These are phyloP conservation scores for Cryphonectria naterciae DNA, from an alignment of 2,329 filamentous ascomycete species.

Conservation along the genomic window DNA sequence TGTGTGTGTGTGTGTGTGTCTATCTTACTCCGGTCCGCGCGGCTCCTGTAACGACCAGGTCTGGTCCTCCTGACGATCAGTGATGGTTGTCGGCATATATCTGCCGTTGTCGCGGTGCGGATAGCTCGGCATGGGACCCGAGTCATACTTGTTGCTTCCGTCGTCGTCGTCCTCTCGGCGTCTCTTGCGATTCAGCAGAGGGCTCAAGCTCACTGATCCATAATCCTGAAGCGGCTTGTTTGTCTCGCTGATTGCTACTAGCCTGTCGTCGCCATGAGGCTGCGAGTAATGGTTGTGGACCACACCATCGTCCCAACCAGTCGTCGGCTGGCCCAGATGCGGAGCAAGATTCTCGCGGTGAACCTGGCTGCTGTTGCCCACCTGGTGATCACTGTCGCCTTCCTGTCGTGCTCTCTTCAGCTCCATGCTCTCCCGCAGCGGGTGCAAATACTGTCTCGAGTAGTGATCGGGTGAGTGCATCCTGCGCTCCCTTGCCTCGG, in stretches of 20 bases:
- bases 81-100: conserved; percentile 15
- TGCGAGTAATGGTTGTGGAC: conserved; percentile 23
- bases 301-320: conserved; percentile 18
- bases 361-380: not conserved
- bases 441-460: conserved; percentile 17
- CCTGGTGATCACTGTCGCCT: conserved; percentile 5
- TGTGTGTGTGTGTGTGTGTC: not conserved
- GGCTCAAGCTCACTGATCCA: conserved; percentile 18
- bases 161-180: conserved; percentile 26
- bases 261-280: conserved; percentile 11
- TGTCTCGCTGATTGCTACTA: conserved; percentile 9
- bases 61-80: conserved; percentile 16
- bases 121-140: conserved; percentile 23
- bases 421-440: conserved; percentile 6
- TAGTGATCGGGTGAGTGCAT: conserved; percentile 21
- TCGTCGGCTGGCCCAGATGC: conserved; percentile 22
- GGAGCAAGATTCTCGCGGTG: conserved; percentile 12
- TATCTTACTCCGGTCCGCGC: not conserved
- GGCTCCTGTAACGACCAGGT: conserved; percentile 13
- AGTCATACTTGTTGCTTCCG: conserved; percentile 12
- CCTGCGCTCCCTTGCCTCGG: conserved; percentile 23
- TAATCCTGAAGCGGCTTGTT: conserved; percentile 20
- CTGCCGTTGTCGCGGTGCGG: conserved; percentile 16
- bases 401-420: conserved; percentile 23
- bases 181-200: conserved; percentile 25